Percentiles rank a stretch among this genome's conserved stretches.
Evolutionary conservation across 1,139 yeast genomes (phyloP).

Genomic region (Nadsonia starkeyi-henricii): DNA sequence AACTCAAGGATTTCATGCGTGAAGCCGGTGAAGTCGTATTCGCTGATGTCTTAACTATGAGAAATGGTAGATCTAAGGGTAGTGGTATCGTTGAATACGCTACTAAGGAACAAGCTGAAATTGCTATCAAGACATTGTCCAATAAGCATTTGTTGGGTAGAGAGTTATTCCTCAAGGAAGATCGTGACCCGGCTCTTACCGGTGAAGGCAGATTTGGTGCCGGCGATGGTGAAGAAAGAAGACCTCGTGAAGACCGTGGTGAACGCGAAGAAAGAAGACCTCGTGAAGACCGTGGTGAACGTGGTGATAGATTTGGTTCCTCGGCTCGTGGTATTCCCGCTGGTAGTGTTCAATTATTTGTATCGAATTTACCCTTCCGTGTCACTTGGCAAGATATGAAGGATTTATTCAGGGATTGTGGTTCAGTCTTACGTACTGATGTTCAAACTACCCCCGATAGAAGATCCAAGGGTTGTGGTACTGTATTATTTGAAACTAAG

Average conservation of each 20-base stretch:
- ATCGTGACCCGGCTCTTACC: slow-evolving; percentile 20
- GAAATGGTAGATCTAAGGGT: slow-evolving; percentile 75
- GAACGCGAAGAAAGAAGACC: slow-evolving; percentile 7
- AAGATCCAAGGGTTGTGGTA: slow-evolving; percentile 77
- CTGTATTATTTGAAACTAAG: slow-evolving; percentile 73
- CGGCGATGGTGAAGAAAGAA: slow-evolving; percentile 3
- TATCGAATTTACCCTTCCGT: slow-evolving; percentile 72
- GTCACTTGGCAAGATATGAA: slow-evolving; percentile 75
- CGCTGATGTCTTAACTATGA: slow-evolving; percentile 75
- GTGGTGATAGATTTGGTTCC: slow-evolving; percentile 5
- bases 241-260: slow-evolving; percentile 8
- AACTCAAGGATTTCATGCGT: slow-evolving; percentile 49
- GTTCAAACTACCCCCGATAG: slow-evolving; percentile 57
- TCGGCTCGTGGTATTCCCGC: slow-evolving; percentile 10
- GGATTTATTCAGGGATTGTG: slow-evolving; percentile 68
- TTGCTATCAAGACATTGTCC: slow-evolving; percentile 61
- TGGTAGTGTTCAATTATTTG: slow-evolving; percentile 47
- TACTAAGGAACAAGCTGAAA: slow-evolving; percentile 49
- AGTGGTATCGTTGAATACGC: slow-evolving; percentile 69
- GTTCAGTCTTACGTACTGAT: slow-evolving; percentile 70
- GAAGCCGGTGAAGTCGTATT: slow-evolving; percentile 61
- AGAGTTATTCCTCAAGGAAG: slow-evolving; percentile 73
- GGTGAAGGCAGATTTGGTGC: not conserved
- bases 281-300: slow-evolving; percentile 8
- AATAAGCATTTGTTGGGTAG: slow-evolving; percentile 61